phyloP scores from a whole-genome alignment of 108 stramenopile species.

The Stephanodiscus minutulus region DNA sequence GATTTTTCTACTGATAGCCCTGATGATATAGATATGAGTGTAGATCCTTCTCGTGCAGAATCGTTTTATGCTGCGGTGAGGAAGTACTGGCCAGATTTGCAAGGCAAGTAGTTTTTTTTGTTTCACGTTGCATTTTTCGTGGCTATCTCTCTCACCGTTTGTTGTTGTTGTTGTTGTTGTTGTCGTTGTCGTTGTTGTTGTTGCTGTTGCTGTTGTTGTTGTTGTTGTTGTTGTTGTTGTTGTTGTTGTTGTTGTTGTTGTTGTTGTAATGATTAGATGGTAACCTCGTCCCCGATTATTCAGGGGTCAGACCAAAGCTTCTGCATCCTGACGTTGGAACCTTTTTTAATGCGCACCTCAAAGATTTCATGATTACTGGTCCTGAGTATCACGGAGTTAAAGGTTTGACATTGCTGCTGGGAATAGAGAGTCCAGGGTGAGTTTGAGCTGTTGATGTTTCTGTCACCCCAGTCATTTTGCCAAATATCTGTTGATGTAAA shows the following conservation, averaged over 20 bases:
- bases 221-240: no score
- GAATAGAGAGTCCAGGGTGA: slow-evolving; percentile 84
- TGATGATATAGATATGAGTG: slow-evolving; percentile 59
- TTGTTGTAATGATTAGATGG: slow-evolving; percentile 4
- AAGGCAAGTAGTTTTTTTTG: slow-evolving; percentile 28
- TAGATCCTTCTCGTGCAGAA: slow-evolving; percentile 51
- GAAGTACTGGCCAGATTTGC: slow-evolving; percentile 77
- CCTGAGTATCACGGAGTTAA: slow-evolving; percentile 60
- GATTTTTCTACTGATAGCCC: slow-evolving; percentile 38
- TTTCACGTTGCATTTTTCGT: neutral
- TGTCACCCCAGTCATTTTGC: neutral
- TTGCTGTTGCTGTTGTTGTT: no score
- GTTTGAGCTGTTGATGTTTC: neutral
- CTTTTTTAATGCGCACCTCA: neutral
- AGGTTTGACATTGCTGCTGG: slow-evolving; percentile 69
- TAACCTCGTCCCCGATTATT: slow-evolving; percentile 70
- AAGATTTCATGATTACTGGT: slow-evolving; percentile 72
- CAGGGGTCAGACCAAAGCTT: slow-evolving; percentile 84
- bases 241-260: no score
- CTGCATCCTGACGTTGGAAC: slow-evolving; percentile 55
- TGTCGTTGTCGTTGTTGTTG: no score
- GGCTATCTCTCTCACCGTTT: no score
- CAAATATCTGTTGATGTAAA: neutral
- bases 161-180: no score
- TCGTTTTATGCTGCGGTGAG: slow-evolving; percentile 71